These are phyloP conservation scores for Mucor circinelloides DNA, from an alignment of 371 early-diverging fungal genomes.

Conservation along the genomic window DNA sequence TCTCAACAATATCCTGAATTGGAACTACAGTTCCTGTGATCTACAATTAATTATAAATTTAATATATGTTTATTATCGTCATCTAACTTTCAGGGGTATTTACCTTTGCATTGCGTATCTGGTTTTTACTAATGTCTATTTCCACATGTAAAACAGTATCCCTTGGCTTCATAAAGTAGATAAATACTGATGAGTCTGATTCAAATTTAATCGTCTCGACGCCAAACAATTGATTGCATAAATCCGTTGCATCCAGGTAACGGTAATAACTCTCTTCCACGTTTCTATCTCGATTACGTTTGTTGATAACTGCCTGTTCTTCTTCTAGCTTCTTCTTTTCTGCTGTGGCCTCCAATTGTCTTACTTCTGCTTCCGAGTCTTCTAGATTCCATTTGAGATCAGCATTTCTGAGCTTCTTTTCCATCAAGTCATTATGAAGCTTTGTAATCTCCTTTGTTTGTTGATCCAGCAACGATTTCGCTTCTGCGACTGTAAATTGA, in stretches of 20 bases:
- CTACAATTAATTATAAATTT: background rate
- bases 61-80: background rate
- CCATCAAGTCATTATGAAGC: background rate
- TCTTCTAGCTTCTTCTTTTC: background rate
- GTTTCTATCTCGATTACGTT: background rate
- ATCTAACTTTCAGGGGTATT: background rate
- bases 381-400: conserved; percentile 11
- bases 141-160: conserved; percentile 1
- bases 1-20: conserved; percentile 14
- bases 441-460: background rate
- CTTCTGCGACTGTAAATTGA: conserved; percentile 15
- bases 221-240: conserved; percentile 3
- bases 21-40: background rate
- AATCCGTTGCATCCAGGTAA: background rate
- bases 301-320: background rate
- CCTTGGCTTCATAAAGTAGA: conserved; percentile 1
- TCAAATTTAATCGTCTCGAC: conserved; percentile 9
- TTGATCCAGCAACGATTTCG: conserved; percentile 1
- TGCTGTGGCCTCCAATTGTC: background rate
- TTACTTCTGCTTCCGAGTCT: conserved; percentile 5
- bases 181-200: background rate
- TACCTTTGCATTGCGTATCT: conserved; percentile 3
- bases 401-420: conserved; percentile 7
- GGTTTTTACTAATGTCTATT: background rate
- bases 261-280: conserved; percentile 1